Conservation (phyloP, 2,329 filamentous ascomycete genomes). For the Penicillium psychrosexuale region DNA sequence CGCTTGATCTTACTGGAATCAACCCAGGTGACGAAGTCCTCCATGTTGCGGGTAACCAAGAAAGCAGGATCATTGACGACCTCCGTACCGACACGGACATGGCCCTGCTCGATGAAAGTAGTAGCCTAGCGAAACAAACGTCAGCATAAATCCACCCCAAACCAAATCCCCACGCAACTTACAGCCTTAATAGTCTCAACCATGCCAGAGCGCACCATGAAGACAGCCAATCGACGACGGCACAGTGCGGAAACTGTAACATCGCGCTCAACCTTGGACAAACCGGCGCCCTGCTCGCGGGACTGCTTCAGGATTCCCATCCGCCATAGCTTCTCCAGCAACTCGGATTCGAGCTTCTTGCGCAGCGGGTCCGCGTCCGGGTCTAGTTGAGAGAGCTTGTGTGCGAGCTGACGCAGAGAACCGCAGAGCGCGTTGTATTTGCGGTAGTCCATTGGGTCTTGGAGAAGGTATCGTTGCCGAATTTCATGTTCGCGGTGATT, state of each 20-base stretch:
- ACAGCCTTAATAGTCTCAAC: constrained; percentile 83
- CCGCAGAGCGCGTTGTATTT: constrained; percentile 67
- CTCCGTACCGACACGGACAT: constrained; percentile 87
- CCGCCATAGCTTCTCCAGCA: constrained; percentile 88
- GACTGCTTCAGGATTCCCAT: constrained; percentile 79
- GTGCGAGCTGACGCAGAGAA: constrained; percentile 83
- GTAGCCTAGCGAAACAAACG: constrained; percentile 33
- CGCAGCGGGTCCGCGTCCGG: constrained; percentile 75
- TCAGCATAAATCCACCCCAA: not conserved
- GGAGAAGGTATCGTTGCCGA: constrained; percentile 82
- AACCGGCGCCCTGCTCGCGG: constrained; percentile 70
- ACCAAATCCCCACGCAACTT: constrained; percentile 15
- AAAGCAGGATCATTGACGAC: constrained; percentile 88
- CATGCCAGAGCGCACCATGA: constrained; percentile 91
- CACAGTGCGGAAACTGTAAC: constrained; percentile 89
- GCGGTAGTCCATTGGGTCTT: constrained; percentile 81
- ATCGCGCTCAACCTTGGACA: constrained; percentile 73
- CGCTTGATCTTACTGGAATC: constrained; percentile 96
- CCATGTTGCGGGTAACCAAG: constrained; percentile 81
- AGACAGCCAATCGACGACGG: constrained; percentile 74
- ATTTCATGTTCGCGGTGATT: constrained; percentile 79
- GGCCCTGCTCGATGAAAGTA: constrained; percentile 89
- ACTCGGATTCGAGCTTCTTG: constrained; percentile 76
- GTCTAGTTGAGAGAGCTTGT: constrained; percentile 75
- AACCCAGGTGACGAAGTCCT: constrained; percentile 96